phyloP scores from a whole-genome alignment of 495 filamentous ascomycete species.

The Collariella sp. region DNA sequence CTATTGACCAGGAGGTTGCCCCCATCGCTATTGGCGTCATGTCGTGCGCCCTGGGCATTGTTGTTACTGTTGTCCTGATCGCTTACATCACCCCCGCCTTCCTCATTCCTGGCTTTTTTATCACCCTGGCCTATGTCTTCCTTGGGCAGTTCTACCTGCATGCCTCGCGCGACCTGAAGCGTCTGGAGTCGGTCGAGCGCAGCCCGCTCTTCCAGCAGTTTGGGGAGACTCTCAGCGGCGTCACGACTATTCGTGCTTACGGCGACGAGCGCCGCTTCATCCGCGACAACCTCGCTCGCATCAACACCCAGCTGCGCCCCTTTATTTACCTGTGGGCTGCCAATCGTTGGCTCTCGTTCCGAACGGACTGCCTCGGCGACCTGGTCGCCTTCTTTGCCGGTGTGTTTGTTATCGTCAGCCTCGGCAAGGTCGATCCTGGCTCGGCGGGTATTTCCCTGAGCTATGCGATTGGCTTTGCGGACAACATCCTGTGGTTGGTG shows the following conservation, averaged over 20 bases:
- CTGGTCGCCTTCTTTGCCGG: constrained; percentile 92
- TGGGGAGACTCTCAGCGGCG: constrained; percentile 88
- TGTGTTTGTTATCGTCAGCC: constrained; percentile 75
- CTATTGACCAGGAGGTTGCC: constrained; percentile 92
- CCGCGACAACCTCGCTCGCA: constrained; percentile 78
- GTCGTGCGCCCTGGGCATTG: constrained; percentile 50
- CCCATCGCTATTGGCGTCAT: constrained; percentile 67
- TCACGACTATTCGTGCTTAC: constrained; percentile 97
- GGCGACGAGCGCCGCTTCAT: constrained; percentile 90
- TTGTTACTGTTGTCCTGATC: constrained; percentile 89
- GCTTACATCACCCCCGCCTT: constrained; percentile 88
- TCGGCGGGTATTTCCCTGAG: constrained; percentile 92
- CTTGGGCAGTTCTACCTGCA: constrained; percentile 84
- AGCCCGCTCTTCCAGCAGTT: constrained; percentile 98
- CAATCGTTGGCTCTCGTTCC: constrained; percentile 92
- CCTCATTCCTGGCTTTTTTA: constrained; percentile 78
- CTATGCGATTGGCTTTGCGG: constrained; percentile 97
- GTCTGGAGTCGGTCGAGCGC: constrained; percentile 86
- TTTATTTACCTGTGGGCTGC: constrained; percentile 97
- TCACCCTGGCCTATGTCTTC: constrained; percentile 70
- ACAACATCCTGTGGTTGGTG: constrained; percentile 95
- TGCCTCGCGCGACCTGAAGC: constrained; percentile 87
- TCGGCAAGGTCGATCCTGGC: constrained; percentile 83
- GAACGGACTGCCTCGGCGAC: constrained; percentile 85
- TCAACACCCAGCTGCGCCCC: constrained; percentile 85